Conservation (phyloP, 2,329 filamentous ascomycete genomes). For the Botrytis cinerea region DNA sequence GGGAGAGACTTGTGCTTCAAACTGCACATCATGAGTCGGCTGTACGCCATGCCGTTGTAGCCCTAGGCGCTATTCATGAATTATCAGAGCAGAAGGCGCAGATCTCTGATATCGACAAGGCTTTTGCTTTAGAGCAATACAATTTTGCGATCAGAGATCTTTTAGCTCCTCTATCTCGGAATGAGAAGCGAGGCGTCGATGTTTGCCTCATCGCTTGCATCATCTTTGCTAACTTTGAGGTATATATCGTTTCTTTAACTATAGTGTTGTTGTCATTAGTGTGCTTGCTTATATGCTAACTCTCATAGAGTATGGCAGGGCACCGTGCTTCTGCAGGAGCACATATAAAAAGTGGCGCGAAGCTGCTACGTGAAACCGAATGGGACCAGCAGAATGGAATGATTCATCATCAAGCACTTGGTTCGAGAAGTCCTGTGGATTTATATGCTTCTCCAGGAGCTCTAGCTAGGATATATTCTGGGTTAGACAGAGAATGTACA, state of each 20-base stretch:
- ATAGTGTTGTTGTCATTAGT: neutral
- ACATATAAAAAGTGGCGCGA: conserved; percentile 28
- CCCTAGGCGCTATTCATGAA: conserved; percentile 34
- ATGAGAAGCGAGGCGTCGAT: conserved; percentile 26
- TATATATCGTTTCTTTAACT: conserved; percentile 8
- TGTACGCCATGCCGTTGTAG: conserved; percentile 33
- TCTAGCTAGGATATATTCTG: conserved; percentile 8
- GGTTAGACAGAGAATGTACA: neutral
- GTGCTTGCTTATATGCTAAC: conserved; percentile 19
- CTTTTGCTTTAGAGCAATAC: conserved; percentile 33
- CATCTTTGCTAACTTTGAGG: conserved; percentile 33
- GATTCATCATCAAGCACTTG: neutral
- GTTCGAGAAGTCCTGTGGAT: neutral
- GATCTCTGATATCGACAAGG: neutral
- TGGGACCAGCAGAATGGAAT: conserved; percentile 22
- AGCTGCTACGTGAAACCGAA: conserved; percentile 26
- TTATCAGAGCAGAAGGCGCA: conserved; percentile 14
- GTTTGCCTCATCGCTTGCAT: conserved; percentile 32
- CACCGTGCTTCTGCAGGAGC: conserved; percentile 22
- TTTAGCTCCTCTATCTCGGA: conserved; percentile 20
- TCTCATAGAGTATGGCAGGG: conserved; percentile 29
- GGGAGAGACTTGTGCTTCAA: conserved; percentile 61
- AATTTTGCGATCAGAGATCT: conserved; percentile 29
- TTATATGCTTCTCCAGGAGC: neutral
- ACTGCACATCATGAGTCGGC: conserved; percentile 53